These are phyloP conservation scores for Clonostachys byssicola DNA, from an alignment of 2,329 filamentous ascomycete genomes.

Conservation along the genomic window DNA sequence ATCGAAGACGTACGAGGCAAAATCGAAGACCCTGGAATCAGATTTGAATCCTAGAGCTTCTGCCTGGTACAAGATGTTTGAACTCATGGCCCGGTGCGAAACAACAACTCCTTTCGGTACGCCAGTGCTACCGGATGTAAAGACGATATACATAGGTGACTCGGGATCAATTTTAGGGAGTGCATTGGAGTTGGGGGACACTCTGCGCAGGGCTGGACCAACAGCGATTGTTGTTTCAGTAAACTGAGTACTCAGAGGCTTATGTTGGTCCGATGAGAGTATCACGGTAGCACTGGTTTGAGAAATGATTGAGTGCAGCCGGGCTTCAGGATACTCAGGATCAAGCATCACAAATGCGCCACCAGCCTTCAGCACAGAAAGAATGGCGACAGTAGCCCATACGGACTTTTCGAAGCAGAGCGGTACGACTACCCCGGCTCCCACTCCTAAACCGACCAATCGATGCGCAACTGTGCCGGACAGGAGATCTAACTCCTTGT, in stretches of 20 bases:
- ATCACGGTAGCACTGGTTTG: background rate
- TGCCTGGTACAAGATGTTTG: conserved; percentile 1
- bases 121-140: conserved; percentile 19
- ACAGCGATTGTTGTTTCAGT: background rate
- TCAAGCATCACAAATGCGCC: conserved; percentile 26
- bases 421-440: conserved; percentile 2
- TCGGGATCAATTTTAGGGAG: background rate
- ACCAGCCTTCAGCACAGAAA: conserved; percentile 4
- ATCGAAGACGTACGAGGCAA: conserved; percentile 12
- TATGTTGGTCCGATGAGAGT: background rate
- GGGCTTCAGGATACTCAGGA: conserved; percentile 18
- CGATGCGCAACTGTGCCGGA: background rate
- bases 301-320: background rate
- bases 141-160: conserved; percentile 29
- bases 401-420: conserved; percentile 5
- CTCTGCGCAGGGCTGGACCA: background rate
- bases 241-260: background rate
- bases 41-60: background rate
- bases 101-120: conserved; percentile 38
- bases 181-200: background rate
- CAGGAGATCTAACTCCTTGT: conserved; percentile 2
- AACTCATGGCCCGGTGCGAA: background rate
- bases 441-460: background rate
- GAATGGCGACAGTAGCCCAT: conserved; percentile 1
- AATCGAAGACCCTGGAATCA: conserved; percentile 6